Base-by-base conservation (phyloP, 257 asterid genomes). In the Fraxinus cuspidata region DNA sequence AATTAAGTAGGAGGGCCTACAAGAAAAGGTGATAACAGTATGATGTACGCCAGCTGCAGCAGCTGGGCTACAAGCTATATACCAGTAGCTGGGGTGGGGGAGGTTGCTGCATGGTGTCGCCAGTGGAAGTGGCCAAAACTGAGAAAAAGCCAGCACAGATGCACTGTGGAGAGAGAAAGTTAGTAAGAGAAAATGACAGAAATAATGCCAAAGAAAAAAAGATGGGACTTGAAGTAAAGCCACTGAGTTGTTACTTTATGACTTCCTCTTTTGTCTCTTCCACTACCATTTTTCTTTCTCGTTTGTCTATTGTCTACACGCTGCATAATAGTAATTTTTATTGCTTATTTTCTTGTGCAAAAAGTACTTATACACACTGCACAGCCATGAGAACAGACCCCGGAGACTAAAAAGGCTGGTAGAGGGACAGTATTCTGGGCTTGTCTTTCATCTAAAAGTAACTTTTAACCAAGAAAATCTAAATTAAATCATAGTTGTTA, bases 261-360 rank as follows among this genome's bases (percentile, higher is more conserved):
- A 75, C 71, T 78, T 82, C 82, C 80, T 74, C 71, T 32, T 85
- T 83, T 85, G 86, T 85, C 87, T 80, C 70, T 70, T 80, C 81
- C 77, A 58, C 35, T 67, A 68, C 13, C 40, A 37, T 72, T 21
- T 72, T 29, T 72, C 27, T 65, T 63, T 40, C 25, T 63, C 60
- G 5, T 75, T 34, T 56, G 56, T 70, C 74, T 53, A 37, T 44
- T 37, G 21, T 19, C 47, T 38, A 63, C 51, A 2, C 63, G 2
- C 28, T 2, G 9, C 16, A 60, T 1, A 16, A 8, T 28, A 38
- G 23, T 19, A 31, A 64, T 60, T 42, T 42, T 42, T 2, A 42
- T 11, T 42, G 51, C 53, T 31, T 5, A 18, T 35, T 37, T 10
- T 28, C 5, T 5, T 31, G 5, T 47, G 63, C 11, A 18, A 4